These are phyloP conservation scores for Aschersonia sp. DNA, from an alignment of 2,329 filamentous ascomycete species.

Conservation along the genomic window DNA sequence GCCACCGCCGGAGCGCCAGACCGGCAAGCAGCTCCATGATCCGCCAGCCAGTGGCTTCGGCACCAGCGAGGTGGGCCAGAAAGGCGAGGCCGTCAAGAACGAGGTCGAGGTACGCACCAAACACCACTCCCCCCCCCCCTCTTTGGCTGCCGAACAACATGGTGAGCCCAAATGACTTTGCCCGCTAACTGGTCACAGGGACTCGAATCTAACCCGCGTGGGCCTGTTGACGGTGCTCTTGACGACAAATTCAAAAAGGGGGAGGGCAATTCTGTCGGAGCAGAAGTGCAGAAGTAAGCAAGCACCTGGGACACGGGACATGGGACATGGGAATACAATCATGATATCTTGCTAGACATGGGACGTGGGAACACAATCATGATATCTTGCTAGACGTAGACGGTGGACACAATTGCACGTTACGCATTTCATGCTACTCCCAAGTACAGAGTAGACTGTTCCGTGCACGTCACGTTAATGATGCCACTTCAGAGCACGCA, in stretches of 20 bases:
- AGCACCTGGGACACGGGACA: not conserved
- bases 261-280: slow-evolving; percentile 5
- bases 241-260: slow-evolving; percentile 46
- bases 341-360: not conserved
- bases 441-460: no score
- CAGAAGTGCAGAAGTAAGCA: slow-evolving; percentile 2
- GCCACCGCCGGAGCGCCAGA: slow-evolving; percentile 56
- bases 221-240: slow-evolving; percentile 44
- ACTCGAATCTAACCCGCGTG: slow-evolving; percentile 51
- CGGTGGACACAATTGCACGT: no score
- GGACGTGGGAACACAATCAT: not conserved
- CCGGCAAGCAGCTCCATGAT: slow-evolving; percentile 47
- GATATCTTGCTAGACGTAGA: not conserved
- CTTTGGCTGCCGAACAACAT: not conserved
- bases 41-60: slow-evolving; percentile 42
- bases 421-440: no score
- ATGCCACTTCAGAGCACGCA: no score
- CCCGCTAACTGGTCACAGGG: slow-evolving; percentile 17
- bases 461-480: no score
- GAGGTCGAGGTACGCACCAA: slow-evolving; percentile 29
- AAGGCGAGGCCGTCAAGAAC: slow-evolving; percentile 35
- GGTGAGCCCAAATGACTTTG: not conserved
- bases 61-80: slow-evolving; percentile 38
- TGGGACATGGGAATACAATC: not conserved
- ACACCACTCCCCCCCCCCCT: no score